These are phyloP conservation scores for Kluyveromyces marxianus DNA, from an alignment of 1,139 yeast species.

Conservation along the genomic window DNA sequence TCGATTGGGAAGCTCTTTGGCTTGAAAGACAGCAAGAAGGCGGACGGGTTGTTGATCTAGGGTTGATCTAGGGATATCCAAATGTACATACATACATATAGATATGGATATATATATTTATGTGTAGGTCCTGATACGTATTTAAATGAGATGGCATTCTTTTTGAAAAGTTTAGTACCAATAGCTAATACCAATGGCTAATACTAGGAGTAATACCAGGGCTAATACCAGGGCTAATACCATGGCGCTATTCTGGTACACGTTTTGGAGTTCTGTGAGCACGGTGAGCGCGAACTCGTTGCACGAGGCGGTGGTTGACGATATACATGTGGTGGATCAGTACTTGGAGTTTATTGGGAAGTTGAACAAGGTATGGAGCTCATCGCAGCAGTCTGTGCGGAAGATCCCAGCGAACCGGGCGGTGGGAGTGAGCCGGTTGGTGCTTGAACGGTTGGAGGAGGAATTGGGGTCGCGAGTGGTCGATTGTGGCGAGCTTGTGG, in stretches of 20 bases:
- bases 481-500: background rate
- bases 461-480: background rate
- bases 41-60: constrained; percentile 42
- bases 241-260: constrained; percentile 8
- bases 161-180: background rate
- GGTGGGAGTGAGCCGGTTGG: background rate
- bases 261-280: constrained; percentile 29
- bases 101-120: background rate
- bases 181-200: background rate
- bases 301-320: constrained; percentile 13
- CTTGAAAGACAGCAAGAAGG: constrained; percentile 53
- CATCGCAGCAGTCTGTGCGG: background rate
- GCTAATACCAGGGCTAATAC: background rate
- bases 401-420: background rate
- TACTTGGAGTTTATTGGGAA: constrained; percentile 1
- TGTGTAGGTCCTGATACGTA: background rate
- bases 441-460: background rate
- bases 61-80: background rate
- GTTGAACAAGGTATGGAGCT: constrained; percentile 2
- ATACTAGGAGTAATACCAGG: background rate
- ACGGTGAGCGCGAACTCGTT: constrained; percentile 25
- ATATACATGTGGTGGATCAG: constrained; percentile 14
- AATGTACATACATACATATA: background rate
- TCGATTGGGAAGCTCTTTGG: constrained; percentile 48
- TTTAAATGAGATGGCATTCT: background rate